Percentiles rank a stretch among this genome's conserved stretches.
Evolutionary conservation across 1,284 basidiomycete genomes (phyloP).

Genomic region (Testicularia cyperi): DNA sequence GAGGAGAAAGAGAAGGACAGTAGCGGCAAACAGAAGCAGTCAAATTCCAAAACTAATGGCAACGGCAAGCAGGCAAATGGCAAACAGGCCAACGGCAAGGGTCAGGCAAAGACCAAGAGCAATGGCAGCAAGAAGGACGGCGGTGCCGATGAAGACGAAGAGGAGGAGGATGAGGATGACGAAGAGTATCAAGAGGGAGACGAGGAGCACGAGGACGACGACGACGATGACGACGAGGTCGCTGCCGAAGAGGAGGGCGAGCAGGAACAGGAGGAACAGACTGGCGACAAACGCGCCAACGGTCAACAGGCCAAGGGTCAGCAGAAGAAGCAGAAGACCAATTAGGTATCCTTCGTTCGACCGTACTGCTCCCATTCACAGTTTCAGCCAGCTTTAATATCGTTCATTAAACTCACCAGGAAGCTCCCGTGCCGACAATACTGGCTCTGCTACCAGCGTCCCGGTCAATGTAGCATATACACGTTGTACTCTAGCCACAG

Average conservation of each 20-base stretch:
- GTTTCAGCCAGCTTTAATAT: too few relatives aligned
- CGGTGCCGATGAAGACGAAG: not conserved
- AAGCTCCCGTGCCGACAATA: too few relatives aligned
- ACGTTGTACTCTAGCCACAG: too few relatives aligned
- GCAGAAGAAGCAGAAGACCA: constrained; percentile 35
- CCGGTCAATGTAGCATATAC: too few relatives aligned
- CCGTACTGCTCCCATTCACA: too few relatives aligned
- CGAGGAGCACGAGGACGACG: constrained; percentile 6
- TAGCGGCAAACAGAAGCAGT: constrained; percentile 3
- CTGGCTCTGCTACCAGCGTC: too few relatives aligned
- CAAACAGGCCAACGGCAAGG: constrained; percentile 3
- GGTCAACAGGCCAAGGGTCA: constrained; percentile 17
- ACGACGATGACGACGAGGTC: constrained; percentile 5
- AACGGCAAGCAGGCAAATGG: constrained; percentile 2
- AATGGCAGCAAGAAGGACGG: too few relatives aligned
- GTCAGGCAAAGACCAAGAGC: too few relatives aligned
- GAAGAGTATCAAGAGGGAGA: constrained; percentile 6
- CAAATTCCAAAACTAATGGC: constrained; percentile 4
- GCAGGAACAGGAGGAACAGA: constrained; percentile 6
- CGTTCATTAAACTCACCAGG: too few relatives aligned
- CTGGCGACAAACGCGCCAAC: constrained; percentile 21
- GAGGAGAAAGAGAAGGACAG: constrained; percentile 5
- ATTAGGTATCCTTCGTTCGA: too few relatives aligned
- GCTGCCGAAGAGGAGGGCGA: constrained; percentile 4
- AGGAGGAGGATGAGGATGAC: constrained; percentile 2